Percentiles rank a stretch among this genome's conserved stretches.
These are phyloP conservation scores for Patellifolia procumbens DNA, from an alignment of 179 eudicot genomes.

Conservation along the genomic window DNA sequence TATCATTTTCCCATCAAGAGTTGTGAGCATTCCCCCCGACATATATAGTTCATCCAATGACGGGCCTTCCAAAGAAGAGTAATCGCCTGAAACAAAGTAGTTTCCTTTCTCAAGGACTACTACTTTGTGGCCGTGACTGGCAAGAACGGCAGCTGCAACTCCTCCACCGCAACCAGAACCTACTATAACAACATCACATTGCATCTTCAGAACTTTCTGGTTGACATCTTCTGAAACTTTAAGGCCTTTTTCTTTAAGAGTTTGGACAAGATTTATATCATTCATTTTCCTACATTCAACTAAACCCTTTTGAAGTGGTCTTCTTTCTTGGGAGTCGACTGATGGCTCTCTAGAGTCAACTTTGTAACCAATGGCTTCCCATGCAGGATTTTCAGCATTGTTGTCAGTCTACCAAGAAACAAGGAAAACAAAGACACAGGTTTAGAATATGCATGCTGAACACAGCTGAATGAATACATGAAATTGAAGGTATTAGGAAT, in stretches of 20 bases:
- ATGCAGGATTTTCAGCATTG: slow-evolving; percentile 54
- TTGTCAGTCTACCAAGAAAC: slow-evolving; percentile 56
- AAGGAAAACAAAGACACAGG: background rate
- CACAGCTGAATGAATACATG: background rate
- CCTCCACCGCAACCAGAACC: slow-evolving; percentile 90
- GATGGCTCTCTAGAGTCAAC: slow-evolving; percentile 33
- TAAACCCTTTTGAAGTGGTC: slow-evolving; percentile 63
- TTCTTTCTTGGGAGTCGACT: slow-evolving; percentile 29
- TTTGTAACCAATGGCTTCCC: slow-evolving; percentile 76
- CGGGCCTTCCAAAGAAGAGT: slow-evolving; percentile 61
- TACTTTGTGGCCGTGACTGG: slow-evolving; percentile 61
- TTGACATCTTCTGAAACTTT: slow-evolving; percentile 43
- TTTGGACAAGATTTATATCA: slow-evolving; percentile 45
- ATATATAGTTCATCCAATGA: slow-evolving; percentile 51
- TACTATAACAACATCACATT: slow-evolving; percentile 70
- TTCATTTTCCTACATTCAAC: slow-evolving; percentile 43
- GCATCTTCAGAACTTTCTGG: slow-evolving; percentile 32
- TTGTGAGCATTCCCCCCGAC: slow-evolving; percentile 52
- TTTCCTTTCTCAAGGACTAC: slow-evolving; percentile 69
- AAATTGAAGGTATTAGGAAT: background rate
- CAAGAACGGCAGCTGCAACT: slow-evolving; percentile 71
- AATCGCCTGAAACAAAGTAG: slow-evolving; percentile 57
- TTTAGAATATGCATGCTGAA: background rate
- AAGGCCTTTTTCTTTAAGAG: slow-evolving; percentile 55
- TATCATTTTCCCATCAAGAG: slow-evolving; percentile 54